Percentiles rank a stretch among this genome's conserved stretches.
Conservation (phyloP, 805 yeast species). For the Wickerhamomyces tratensis region DNA sequence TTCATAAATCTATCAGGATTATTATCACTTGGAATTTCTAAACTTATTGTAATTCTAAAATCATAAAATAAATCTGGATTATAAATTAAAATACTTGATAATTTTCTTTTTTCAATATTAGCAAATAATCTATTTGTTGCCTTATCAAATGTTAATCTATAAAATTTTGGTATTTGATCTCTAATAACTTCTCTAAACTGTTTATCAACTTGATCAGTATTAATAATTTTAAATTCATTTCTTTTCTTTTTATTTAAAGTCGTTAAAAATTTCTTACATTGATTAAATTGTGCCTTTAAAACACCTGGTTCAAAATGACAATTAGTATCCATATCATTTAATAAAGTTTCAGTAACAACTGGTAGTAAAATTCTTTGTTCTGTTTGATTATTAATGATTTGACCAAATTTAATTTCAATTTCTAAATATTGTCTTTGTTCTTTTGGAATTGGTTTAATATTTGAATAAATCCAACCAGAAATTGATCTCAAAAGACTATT, state of each 20-base stretch:
- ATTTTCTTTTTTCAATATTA: slow-evolving; percentile 62
- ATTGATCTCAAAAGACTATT: slow-evolving; percentile 75
- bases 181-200: slow-evolving; percentile 53
- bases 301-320: slow-evolving; percentile 58
- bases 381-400: slow-evolving; percentile 51
- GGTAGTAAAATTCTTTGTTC: slow-evolving; percentile 58
- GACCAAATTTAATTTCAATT: slow-evolving; percentile 66
- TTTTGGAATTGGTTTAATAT: slow-evolving; percentile 54
- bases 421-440: slow-evolving; percentile 27
- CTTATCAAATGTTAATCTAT: slow-evolving; percentile 60
- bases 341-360: slow-evolving; percentile 58
- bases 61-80: slow-evolving; percentile 76
- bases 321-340: slow-evolving; percentile 36
- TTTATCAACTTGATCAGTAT: slow-evolving; percentile 53
- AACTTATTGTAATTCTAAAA: slow-evolving; percentile 60
- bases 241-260: slow-evolving; percentile 43
- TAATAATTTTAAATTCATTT: slow-evolving; percentile 48
- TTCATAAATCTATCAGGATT: slow-evolving; percentile 44
- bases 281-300: slow-evolving; percentile 51
- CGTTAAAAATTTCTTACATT: slow-evolving; percentile 41
- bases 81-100: slow-evolving; percentile 63
- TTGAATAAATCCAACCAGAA: slow-evolving; percentile 85
- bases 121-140: slow-evolving; percentile 58
- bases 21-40: slow-evolving; percentile 66
- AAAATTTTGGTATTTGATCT: slow-evolving; percentile 52